Percentiles rank a stretch among this genome's conserved stretches.
These are phyloP conservation scores for Salix caprea DNA, from an alignment of 345 rosid species.

Conservation along the genomic window DNA sequence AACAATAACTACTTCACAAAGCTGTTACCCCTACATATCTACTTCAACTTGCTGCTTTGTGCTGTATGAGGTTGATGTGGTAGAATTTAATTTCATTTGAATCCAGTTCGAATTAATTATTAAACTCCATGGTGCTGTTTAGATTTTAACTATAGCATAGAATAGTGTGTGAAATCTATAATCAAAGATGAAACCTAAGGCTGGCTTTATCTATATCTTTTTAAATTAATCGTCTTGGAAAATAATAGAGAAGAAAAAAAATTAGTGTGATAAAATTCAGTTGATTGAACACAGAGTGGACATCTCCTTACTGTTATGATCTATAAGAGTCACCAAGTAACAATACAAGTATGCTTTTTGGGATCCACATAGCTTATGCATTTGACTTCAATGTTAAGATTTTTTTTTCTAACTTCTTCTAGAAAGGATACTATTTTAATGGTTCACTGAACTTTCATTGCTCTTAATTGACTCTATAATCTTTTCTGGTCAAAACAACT, in stretches of 20 bases:
- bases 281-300: background rate
- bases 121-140: background rate
- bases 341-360: background rate
- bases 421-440: background rate
- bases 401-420: background rate
- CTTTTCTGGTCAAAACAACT: background rate
- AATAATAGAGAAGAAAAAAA: background rate
- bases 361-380: background rate
- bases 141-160: background rate
- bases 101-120: background rate
- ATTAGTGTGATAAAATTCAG: background rate
- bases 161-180: background rate
- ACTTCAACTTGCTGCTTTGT: background rate
- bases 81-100: background rate
- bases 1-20: background rate
- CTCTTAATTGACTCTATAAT: background rate
- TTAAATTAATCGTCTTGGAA: background rate
- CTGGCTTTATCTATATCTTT: background rate
- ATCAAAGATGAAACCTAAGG: background rate
- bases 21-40: background rate
- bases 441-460: background rate
- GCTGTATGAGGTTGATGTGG: background rate
- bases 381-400: background rate
- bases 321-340: background rate
- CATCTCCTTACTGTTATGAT: background rate